phyloP scores from a whole-genome alignment of 1,284 basidiomycete species.

The Irpex sp. region DNA sequence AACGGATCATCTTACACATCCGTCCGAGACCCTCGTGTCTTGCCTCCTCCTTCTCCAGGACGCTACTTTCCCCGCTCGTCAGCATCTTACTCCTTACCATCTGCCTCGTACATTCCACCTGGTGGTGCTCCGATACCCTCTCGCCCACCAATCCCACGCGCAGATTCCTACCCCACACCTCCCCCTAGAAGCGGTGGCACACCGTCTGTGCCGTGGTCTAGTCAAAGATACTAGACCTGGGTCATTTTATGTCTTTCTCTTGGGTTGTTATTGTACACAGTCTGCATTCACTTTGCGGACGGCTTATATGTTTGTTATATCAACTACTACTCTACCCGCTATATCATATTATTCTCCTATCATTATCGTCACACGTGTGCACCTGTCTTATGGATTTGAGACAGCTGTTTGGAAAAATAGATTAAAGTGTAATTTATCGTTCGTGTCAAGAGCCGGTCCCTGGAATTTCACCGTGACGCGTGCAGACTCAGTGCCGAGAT shows the following conservation, averaged over 20 bases:
- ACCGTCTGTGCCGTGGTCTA: neutral
- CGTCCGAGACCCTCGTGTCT: constrained; percentile 3
- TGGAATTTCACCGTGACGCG: neutral
- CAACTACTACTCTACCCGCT: no score
- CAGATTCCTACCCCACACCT: neutral
- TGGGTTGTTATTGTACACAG: neutral
- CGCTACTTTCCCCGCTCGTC: neutral
- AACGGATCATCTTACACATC: constrained; percentile 15
- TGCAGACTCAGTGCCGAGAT: neutral
- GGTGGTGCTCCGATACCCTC: constrained; percentile 9
- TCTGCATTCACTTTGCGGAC: neutral
- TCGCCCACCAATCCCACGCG: constrained; percentile 1
- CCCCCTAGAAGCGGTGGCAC: neutral
- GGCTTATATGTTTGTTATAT: neutral
- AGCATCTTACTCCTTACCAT: neutral
- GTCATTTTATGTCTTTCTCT: neutral
- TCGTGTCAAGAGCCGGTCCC: neutral
- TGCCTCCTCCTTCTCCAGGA: constrained; percentile 2
- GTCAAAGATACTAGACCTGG: neutral
- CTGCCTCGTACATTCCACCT: constrained; percentile 10
- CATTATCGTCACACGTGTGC: neutral
- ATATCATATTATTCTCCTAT: neutral
- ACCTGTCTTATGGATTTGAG: neutral
- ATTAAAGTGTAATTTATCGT: neutral
- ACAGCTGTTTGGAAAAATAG: neutral